phyloP scores from a whole-genome alignment of 306 rosid genomes.

The Inga laurina region DNA sequence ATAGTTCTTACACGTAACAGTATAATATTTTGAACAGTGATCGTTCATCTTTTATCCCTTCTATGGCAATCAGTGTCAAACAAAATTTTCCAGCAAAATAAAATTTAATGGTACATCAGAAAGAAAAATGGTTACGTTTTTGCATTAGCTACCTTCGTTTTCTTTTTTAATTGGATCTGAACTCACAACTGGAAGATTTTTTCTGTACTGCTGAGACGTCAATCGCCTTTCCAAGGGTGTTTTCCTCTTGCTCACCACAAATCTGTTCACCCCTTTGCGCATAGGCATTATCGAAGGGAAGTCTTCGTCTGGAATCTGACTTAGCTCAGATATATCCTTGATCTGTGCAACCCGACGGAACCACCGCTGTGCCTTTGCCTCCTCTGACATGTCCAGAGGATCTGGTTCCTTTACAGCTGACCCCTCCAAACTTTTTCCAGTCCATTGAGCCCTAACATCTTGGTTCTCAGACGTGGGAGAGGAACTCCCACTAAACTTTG shows the following conservation, averaged over 20 bases:
- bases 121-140: slow-evolving; percentile 7
- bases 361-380: slow-evolving; percentile 98
- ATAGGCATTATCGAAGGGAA: slow-evolving; percentile 99
- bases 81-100: slow-evolving; percentile 24
- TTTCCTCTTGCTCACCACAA: slow-evolving; percentile 98
- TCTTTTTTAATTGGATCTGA: slow-evolving; percentile 72
- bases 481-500: slow-evolving; percentile 39
- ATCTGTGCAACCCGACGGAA: slow-evolving; percentile 94
- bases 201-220: slow-evolving; percentile 88
- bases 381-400: slow-evolving; percentile 98
- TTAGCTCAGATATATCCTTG: slow-evolving; percentile 92
- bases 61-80: background rate
- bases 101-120: slow-evolving; percentile 6
- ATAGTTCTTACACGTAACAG: background rate
- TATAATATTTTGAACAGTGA: background rate
- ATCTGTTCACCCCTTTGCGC: slow-evolving; percentile 98
- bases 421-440: slow-evolving; percentile 91
- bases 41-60: background rate
- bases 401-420: slow-evolving; percentile 93
- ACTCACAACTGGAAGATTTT: slow-evolving; percentile 79
- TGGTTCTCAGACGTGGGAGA: slow-evolving; percentile 41
- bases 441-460: slow-evolving; percentile 55
- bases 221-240: slow-evolving; percentile 94
- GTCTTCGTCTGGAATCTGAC: slow-evolving; percentile 98
- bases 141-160: slow-evolving; percentile 54